A percentile compares a stretch with the other conserved stretches of the same genome.
Evolutionary conservation across 805 yeast species (phyloP).

Genomic region (Saitoella complicata): DNA sequence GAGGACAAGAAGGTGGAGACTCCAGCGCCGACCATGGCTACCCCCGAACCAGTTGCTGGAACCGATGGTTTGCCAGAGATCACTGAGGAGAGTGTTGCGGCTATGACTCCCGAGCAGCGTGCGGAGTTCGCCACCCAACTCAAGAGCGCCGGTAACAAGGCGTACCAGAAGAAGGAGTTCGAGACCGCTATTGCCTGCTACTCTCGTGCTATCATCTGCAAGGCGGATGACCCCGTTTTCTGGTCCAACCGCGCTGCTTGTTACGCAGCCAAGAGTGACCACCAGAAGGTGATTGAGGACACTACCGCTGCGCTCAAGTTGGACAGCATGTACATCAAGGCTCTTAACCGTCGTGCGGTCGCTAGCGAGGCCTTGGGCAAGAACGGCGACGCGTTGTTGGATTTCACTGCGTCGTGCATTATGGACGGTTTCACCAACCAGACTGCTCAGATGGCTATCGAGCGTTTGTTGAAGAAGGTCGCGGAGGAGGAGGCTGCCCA

Average conservation of each 20-base stretch:
- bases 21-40: neutral
- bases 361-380: conserved; percentile 72
- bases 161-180: conserved; percentile 53
- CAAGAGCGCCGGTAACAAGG: conserved; percentile 79
- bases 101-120: conserved; percentile 2
- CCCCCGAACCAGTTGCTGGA: conserved; percentile 2
- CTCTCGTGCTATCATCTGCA: conserved; percentile 55
- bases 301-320: conserved; percentile 71
- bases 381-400: conserved; percentile 76
- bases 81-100: conserved; percentile 6
- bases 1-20: conserved; percentile 1
- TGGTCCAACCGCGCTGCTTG: conserved; percentile 96
- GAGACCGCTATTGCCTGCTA: conserved; percentile 67
- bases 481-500: conserved; percentile 58
- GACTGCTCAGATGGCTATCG: conserved; percentile 63
- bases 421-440: conserved; percentile 70
- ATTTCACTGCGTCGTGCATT: conserved; percentile 75
- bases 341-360: conserved; percentile 81
- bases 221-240: conserved; percentile 56
- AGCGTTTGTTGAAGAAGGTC: conserved; percentile 68
- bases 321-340: conserved; percentile 82
- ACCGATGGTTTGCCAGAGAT: conserved; percentile 5
- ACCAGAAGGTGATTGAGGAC: conserved; percentile 73
- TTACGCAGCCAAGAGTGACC: conserved; percentile 64
- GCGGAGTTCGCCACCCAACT: conserved; percentile 43